Base-by-base conservation (phyloP, 331 rosid genomes). In the Stylosanthes scabra region DNA sequence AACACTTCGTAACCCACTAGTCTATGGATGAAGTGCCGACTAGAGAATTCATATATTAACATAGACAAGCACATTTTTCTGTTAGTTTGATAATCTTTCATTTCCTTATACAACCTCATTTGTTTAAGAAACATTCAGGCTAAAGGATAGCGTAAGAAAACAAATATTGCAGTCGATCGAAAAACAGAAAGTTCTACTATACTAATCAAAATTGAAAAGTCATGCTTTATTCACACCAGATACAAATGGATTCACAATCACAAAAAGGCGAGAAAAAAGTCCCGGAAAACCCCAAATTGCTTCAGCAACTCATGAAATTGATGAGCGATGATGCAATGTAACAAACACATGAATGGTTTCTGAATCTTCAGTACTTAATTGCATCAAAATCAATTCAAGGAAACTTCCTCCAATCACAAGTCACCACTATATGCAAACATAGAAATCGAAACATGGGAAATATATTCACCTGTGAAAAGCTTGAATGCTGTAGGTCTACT, bases 401-500 rank as follows among this genome's bases (percentile, higher is more conserved):
- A 45, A 72, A 64, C 45, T 20, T 54, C 63, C 54, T 14, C 34
- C 39, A 34, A 34, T 34, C 2, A 9, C 46, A 74, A 20, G 66
- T 45, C 65, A 47, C 15, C 63, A 37, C 52, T 4, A 56, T 3
- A 14, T 52, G 37, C 9, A 63, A 55, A 55, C 56, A 14, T 52
- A 14, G 10, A 34, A 56, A 55, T 62, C 52, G 54, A 52, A 2
- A 69, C 42, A 63, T 25, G 61, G 77, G 78, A 7, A 79, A 72
- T 55, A 15, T 16, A 78, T 70, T 68, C 72, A 90, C 98, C 99
- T 77, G 98, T 95, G 72, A 92, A 95, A 66, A 95, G 93, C 82
- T 92, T 95, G 86, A 95, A 95, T 37, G 99, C 97, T 12, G 99
- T 92, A 39, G 99, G 99, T 79, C 91, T 88, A 83, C 99, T 95